These are phyloP conservation scores for Blastobotrys elegans DNA, from an alignment of 1,139 yeast species.

Conservation along the genomic window DNA sequence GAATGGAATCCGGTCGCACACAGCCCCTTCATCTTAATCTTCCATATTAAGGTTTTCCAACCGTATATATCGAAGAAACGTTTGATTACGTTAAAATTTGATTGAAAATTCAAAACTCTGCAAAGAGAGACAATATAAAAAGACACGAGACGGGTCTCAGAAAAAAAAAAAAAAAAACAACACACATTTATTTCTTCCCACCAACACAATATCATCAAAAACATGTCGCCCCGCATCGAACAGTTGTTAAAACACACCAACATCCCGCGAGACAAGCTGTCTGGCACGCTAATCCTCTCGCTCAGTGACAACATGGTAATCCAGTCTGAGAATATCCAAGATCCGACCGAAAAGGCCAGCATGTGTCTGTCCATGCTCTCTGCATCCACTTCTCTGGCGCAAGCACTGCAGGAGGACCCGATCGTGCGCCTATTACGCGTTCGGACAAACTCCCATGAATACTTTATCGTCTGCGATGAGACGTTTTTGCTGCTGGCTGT, in stretches of 20 bases:
- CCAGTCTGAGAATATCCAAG: conserved; percentile 8
- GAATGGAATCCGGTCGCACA: too few relatives aligned
- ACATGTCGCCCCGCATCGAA: conserved; percentile 6
- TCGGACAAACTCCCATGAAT: conserved; percentile 14
- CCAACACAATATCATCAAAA: background rate
- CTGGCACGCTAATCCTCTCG: conserved; percentile 13
- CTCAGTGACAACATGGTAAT: conserved; percentile 12
- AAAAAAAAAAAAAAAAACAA: too few relatives aligned
- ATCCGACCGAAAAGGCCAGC: conserved; percentile 13
- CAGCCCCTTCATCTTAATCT: too few relatives aligned
- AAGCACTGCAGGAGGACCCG: conserved; percentile 9
- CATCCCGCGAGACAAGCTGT: conserved; percentile 11
- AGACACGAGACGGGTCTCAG: too few relatives aligned
- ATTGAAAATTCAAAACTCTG: too few relatives aligned
- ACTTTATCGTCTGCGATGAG: conserved; percentile 15
- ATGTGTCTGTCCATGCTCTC: conserved; percentile 12
- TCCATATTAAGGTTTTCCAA: too few relatives aligned
- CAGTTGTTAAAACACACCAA: conserved; percentile 11
- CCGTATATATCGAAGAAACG: too few relatives aligned
- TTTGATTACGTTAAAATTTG: too few relatives aligned
- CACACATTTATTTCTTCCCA: too few relatives aligned
- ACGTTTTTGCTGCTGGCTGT: conserved; percentile 12
- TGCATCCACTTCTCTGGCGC: conserved; percentile 11
- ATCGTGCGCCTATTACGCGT: conserved; percentile 13
- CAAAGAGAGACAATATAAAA: background rate